These are phyloP conservation scores for Boechera stricta DNA, from an alignment of 345 rosid genomes.

Conservation along the genomic window DNA sequence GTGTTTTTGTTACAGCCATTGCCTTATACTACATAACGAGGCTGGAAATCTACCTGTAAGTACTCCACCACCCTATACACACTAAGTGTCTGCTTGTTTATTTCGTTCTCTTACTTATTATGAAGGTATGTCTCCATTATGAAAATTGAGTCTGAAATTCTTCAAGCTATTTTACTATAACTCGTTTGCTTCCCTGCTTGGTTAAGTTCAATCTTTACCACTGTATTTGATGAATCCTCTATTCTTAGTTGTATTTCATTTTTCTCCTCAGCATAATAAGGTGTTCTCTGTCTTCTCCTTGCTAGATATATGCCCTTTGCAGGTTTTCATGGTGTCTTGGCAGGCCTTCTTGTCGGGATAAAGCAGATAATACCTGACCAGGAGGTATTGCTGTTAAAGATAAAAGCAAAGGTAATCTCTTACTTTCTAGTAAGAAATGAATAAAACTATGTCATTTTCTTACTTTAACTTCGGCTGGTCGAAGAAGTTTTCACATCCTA, in stretches of 20 bases:
- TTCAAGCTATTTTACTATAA: not conserved
- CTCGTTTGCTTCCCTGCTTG: not conserved
- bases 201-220: conserved; percentile 2
- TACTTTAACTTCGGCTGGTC: not conserved
- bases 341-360: conserved; percentile 90
- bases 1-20: conserved; percentile 84
- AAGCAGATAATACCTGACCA: conserved; percentile 98
- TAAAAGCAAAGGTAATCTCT: conserved; percentile 80
- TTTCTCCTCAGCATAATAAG: not conserved
- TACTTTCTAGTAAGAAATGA: not conserved
- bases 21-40: conserved; percentile 80
- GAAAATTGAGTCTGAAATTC: not conserved
- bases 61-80: conserved; percentile 31
- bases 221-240: not conserved
- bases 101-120: not conserved
- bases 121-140: not conserved
- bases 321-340: conserved; percentile 90
- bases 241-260: not conserved
- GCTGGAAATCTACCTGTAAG: conserved; percentile 91
- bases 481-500: conserved; percentile 34
- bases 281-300: conserved; percentile 35
- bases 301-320: conserved; percentile 93
- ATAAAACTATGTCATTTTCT: conserved; percentile 12
- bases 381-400: conserved; percentile 70
- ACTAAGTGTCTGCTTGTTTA: conserved; percentile 18